A percentile compares a stretch with the other conserved stretches of the same genome.
Evolutionary conservation across 148 eudicot species (phyloP).

Genomic region (Rhododendron williamsianum): DNA sequence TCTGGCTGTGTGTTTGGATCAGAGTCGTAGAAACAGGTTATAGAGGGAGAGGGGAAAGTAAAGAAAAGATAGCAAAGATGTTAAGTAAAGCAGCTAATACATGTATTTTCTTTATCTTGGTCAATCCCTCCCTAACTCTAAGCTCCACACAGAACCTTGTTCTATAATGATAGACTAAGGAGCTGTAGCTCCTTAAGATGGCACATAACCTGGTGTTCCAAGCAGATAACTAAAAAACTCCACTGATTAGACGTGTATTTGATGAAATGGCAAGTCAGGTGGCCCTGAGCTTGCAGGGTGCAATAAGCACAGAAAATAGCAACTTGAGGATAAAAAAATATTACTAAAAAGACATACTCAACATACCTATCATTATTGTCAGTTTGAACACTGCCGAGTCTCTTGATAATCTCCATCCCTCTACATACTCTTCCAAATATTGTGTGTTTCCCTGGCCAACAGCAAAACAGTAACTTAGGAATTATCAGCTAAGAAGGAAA

Average conservation of each 20-base stretch:
- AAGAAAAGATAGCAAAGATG: neutral
- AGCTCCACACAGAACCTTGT: neutral
- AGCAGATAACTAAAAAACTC: neutral
- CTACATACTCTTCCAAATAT: slow-evolving; percentile 90
- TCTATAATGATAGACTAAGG: neutral
- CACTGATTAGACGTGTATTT: neutral
- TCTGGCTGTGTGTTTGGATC: neutral
- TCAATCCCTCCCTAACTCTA: neutral
- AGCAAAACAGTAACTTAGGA: neutral
- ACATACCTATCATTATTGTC: slow-evolving; percentile 84
- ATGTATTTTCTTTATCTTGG: neutral
- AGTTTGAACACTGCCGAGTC: slow-evolving; percentile 94
- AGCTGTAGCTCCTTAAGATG: neutral
- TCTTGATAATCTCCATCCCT: slow-evolving; percentile 94
- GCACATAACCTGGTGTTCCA: neutral
- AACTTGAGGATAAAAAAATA: neutral
- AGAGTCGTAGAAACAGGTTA: neutral
- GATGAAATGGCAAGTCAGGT: neutral
- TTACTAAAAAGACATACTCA: slow-evolving; percentile 34
- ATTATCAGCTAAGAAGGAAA: neutral
- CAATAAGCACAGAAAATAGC: neutral
- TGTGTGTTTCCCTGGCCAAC: slow-evolving; percentile 79
- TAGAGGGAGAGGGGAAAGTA: neutral
- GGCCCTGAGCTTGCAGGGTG: neutral
- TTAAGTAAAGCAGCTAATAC: neutral